These are phyloP conservation scores for Umbelopsis isabellina DNA, from an alignment of 192 early-diverging fungal species.

Conservation along the genomic window DNA sequence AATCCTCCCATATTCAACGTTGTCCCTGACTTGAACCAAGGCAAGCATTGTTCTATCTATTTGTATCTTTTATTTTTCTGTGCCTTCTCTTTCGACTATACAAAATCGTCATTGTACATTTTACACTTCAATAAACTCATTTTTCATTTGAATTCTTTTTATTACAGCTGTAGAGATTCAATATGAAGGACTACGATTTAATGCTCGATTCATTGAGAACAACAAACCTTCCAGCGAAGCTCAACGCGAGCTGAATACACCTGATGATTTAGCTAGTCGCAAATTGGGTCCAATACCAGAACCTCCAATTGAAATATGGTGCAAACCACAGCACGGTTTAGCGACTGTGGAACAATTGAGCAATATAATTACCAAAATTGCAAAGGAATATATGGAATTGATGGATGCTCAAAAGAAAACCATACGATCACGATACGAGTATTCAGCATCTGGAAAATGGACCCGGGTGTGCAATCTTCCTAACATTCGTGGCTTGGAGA, in stretches of 20 bases:
- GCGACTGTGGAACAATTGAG: conserved; percentile 24
- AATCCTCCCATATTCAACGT: conserved; percentile 38
- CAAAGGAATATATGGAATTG: conserved; percentile 32
- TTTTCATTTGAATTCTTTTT: background rate
- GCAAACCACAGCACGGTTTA: background rate
- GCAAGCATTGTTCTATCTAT: conserved; percentile 10
- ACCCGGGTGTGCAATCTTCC: conserved; percentile 24
- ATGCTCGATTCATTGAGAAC: conserved; percentile 7
- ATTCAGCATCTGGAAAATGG: conserved; percentile 33
- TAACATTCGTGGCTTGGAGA: conserved; percentile 47
- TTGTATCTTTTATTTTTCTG: background rate
- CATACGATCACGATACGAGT: conserved; percentile 29
- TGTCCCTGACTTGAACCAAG: conserved; percentile 37
- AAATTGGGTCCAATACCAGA: background rate
- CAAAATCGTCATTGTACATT: background rate
- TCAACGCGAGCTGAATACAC: conserved; percentile 4
- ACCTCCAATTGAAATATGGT: conserved; percentile 4
- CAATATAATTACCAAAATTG: conserved; percentile 11
- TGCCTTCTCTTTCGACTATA: background rate
- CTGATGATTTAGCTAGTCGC: conserved; percentile 1
- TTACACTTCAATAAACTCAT: background rate
- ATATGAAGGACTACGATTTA: conserved; percentile 16
- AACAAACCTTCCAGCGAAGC: background rate
- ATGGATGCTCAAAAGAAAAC: conserved; percentile 23
- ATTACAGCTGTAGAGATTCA: conserved; percentile 15